Base-by-base conservation (phyloP, 1,139 yeast species). In the Suhomyces maxii region DNA sequence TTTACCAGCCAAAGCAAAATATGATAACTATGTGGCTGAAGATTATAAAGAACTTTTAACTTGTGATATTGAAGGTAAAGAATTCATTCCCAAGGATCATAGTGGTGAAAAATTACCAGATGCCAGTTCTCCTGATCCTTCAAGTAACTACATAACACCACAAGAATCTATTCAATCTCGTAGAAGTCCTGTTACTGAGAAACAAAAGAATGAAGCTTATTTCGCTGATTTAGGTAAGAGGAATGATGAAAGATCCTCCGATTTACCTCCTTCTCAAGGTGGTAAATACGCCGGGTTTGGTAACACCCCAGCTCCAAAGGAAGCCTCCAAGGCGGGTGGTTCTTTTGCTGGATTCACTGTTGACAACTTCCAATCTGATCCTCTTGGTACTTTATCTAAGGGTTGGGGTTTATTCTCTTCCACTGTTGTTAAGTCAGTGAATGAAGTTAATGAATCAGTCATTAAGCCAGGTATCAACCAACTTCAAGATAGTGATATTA, bases 331-430 rank as follows among this genome's bases (percentile, higher is more conserved):
- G 48, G 34, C 52, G 31, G 73, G 78, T 1, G 71, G 83, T 5
- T 60, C 76, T 2, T 68, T 83, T 23, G 65, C 83, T 12, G 74
- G 81, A 1, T 77, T 89, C 54, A 82, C 88, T 8, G 62, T 89
- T 13, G 95, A 89, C 54, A 86, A 84, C 47, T 73, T 91, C 49
- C 97, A 89, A 61, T 69, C 69, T 36, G 98, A 93, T 61, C 99
- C 99, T 7, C 61, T 91, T 47, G 97, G 96, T 8, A 86, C 97
- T 0, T 76, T 93, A 47, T 69, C 89, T 30, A 89, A 85, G 66
- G 98, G 99, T 23, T 93, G 98, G 97, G 93, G 96, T 7, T 70
- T 93, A 53, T 89, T 93, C 60, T 85, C 97, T 10, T 77, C 84
- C 14, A 83, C 95, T 0, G 91, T 93, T 36, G 80, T 87, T 45